Conservation (phyloP, 177 flowering plant genomes). For the Vitis hybrid region DNA sequence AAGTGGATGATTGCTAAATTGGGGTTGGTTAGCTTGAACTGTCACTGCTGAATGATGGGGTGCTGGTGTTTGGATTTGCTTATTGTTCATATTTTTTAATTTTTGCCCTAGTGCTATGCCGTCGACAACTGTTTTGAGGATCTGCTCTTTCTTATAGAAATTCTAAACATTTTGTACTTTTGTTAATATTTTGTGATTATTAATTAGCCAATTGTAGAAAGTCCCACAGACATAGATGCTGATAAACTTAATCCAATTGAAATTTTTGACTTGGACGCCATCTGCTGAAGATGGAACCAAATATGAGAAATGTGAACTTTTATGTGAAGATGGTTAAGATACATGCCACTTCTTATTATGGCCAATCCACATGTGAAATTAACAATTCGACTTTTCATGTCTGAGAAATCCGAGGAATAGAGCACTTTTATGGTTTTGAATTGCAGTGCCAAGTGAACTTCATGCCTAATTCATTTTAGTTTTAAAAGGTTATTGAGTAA, state of each 20-base stretch:
- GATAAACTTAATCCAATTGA: neutral
- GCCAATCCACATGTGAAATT: neutral
- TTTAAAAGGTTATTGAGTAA: neutral
- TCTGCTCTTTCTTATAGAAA: constrained; percentile 10
- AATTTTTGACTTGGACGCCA: constrained; percentile 2
- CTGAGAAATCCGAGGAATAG: neutral
- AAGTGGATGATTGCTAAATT: constrained; percentile 14
- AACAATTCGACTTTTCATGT: neutral
- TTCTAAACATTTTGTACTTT: neutral
- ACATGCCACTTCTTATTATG: neutral
- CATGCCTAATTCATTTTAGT: neutral
- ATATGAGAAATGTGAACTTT: too few species aligned
- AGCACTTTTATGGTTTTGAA: neutral
- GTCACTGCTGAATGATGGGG: constrained; percentile 3
- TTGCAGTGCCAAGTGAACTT: neutral
- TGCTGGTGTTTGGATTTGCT: constrained; percentile 6
- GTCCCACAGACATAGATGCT: neutral
- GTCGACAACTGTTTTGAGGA: constrained; percentile 2
- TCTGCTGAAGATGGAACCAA: neutral
- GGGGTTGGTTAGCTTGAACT: constrained; percentile 1
- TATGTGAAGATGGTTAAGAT: too few species aligned
- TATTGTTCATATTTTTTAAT: neutral
- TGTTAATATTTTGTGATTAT: neutral
- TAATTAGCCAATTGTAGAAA: neutral
- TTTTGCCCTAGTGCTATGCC: constrained; percentile 3